Percentiles rank a stretch among this genome's conserved stretches.
Evolutionary conservation across 768 basidiomycete genomes (phyloP).

Genomic region (Peribolospora kevripleyi): DNA sequence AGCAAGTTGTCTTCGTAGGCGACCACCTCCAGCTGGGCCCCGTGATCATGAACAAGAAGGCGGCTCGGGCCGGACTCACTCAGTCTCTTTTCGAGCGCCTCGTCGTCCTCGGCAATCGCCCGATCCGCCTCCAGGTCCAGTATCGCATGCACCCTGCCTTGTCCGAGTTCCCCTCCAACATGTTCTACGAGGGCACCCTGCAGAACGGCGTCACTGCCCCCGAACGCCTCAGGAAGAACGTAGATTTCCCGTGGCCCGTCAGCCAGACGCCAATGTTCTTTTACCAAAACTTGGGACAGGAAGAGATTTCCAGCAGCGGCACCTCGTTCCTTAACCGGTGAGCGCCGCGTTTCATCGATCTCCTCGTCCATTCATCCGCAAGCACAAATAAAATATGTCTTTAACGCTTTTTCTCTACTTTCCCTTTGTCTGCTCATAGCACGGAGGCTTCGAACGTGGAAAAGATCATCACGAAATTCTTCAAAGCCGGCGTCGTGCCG

Average conservation of each 20-base stretch:
- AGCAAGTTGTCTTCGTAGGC: constrained; percentile 92
- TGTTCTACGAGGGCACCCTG: constrained; percentile 98
- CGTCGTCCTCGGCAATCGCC: constrained; percentile 78
- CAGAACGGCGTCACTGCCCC: constrained; percentile 99
- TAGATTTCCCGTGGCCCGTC: constrained; percentile 97
- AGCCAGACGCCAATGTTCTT: constrained; percentile 99
- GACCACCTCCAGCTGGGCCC: constrained; percentile 65
- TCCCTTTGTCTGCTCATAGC: constrained; percentile 23
- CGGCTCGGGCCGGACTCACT: constrained; percentile 90
- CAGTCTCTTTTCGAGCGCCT: constrained; percentile 96
- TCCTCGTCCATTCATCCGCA: neutral
- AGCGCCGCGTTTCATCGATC: constrained; percentile 5
- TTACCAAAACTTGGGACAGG: constrained; percentile 96
- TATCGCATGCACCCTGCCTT: constrained; percentile 99
- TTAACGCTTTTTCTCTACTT: neutral
- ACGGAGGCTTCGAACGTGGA: constrained; percentile 98
- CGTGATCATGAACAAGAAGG: constrained; percentile 99
- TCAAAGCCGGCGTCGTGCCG: constrained; percentile 93
- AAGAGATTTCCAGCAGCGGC: constrained; percentile 94
- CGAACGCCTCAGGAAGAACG: constrained; percentile 85
- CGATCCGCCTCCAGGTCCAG: constrained; percentile 94
- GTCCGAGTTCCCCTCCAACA: constrained; percentile 97
- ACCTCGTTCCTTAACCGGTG: constrained; percentile 92
- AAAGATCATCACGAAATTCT: constrained; percentile 99
- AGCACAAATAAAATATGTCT: neutral